Conservation (phyloP, 345 rosid species). For the Eucalyptus cloeziana region DNA sequence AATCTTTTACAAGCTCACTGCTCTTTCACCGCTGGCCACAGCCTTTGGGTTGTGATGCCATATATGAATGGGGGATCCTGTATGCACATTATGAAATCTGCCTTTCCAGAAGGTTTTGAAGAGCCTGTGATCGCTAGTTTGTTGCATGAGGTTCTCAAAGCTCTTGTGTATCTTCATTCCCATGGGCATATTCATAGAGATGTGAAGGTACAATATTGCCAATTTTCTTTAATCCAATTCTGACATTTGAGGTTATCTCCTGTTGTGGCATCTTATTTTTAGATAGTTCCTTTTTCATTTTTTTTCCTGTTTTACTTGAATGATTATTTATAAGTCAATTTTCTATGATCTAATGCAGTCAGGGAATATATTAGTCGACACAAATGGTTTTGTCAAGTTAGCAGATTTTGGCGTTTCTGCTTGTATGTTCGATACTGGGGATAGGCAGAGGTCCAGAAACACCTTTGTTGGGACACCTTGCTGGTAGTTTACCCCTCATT, state of each 20-base stretch:
- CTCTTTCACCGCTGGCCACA: conserved; percentile 71
- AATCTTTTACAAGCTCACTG: conserved; percentile 81
- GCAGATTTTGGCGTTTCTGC: conserved; percentile 99
- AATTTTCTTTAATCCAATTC: background rate
- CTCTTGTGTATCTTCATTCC: conserved; percentile 89
- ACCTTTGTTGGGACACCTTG: conserved; percentile 99
- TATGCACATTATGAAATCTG: conserved; percentile 85
- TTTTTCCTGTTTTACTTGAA: background rate
- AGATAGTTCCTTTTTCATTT: background rate
- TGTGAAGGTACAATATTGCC: conserved; percentile 59
- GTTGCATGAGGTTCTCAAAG: conserved; percentile 84
- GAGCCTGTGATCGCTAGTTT: conserved; percentile 88
- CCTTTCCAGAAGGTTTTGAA: conserved; percentile 85
- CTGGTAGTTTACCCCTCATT: conserved; percentile 38
- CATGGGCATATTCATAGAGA: conserved; percentile 98
- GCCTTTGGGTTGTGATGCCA: conserved; percentile 99
- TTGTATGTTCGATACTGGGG: conserved; percentile 98
- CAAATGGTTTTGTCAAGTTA: conserved; percentile 73
- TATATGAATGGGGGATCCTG: conserved; percentile 99
- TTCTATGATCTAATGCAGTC: conserved; percentile 47
- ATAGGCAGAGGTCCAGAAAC: conserved; percentile 93
- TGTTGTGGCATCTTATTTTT: background rate
- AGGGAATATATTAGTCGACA: conserved; percentile 81
- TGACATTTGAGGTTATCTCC: background rate
- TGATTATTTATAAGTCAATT: background rate